Conservation (phyloP, 306 rosid species). For the Quillaja saponaria region DNA sequence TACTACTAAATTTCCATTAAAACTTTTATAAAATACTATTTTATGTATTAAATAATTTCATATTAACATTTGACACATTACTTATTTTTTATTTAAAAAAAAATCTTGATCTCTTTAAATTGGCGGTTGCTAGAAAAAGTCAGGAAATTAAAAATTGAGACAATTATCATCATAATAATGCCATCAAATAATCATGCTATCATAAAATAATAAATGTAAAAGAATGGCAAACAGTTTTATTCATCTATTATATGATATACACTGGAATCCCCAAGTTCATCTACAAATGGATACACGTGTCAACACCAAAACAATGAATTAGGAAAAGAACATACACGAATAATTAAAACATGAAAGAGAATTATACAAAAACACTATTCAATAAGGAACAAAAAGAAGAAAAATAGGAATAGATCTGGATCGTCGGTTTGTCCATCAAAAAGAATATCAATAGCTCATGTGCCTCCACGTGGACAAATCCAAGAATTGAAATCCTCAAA, state of each 20-base stretch:
- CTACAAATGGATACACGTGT: conserved; percentile 55
- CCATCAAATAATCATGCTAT: too few species aligned
- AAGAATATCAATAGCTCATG: conserved; percentile 34
- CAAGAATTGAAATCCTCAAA: not conserved
- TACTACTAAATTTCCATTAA: too few species aligned
- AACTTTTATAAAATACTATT: too few species aligned
- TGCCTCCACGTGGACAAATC: conserved; percentile 41
- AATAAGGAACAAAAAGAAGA: conserved; percentile 28
- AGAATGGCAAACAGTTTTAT: conserved; percentile 69
- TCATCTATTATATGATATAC: conserved; percentile 59
- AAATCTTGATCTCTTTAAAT: too few species aligned
- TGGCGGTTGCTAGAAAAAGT: too few species aligned
- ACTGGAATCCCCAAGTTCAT: conserved; percentile 49
- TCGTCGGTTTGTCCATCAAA: conserved; percentile 41
- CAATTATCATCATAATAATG: too few species aligned
- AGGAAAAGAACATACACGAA: conserved; percentile 29
- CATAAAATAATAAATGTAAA: conserved; percentile 15
- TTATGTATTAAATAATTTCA: too few species aligned
- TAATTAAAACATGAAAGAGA: conserved; percentile 32
- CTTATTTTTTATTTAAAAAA: too few species aligned
- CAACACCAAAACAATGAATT: conserved; percentile 57
- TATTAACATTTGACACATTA: too few species aligned
- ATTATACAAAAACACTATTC: conserved; percentile 13
- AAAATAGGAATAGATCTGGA: conserved; percentile 46
- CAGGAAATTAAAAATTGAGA: too few species aligned